These are phyloP conservation scores for Penicillium sp. DNA, from an alignment of 2,329 filamentous ascomycete species.

Conservation along the genomic window DNA sequence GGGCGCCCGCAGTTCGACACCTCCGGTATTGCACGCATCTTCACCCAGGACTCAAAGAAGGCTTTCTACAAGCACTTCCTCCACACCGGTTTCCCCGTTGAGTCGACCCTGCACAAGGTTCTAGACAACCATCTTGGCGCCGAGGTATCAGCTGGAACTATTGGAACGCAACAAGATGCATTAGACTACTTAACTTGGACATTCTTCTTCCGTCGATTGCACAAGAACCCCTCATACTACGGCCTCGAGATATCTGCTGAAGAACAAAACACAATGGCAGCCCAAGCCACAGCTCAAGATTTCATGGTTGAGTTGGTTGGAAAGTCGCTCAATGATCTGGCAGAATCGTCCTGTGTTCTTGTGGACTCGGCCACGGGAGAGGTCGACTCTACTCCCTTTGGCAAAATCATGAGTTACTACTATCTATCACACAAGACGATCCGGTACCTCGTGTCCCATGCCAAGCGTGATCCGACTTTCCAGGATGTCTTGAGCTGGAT, in stretches of 20 bases:
- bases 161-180: constrained; percentile 92
- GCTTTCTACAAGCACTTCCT: constrained; percentile 99
- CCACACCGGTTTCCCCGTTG: constrained; percentile 95
- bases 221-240: constrained; percentile 98
- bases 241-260: constrained; percentile 90
- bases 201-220: constrained; percentile 94
- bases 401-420: constrained; percentile 99
- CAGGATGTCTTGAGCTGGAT: constrained; percentile 87
- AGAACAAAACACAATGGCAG: constrained; percentile 81
- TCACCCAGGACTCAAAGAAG: constrained; percentile 96
- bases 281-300: constrained; percentile 84
- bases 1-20: constrained; percentile 95
- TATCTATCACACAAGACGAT: constrained; percentile 96
- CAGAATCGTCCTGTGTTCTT: constrained; percentile 77
- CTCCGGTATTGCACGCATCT: constrained; percentile 93
- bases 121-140: constrained; percentile 95
- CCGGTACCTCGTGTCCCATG: constrained; percentile 73
- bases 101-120: constrained; percentile 93
- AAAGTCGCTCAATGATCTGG: constrained; percentile 76
- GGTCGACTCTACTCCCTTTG: constrained; percentile 82
- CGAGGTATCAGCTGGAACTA: constrained; percentile 89
- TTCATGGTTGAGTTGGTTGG: constrained; percentile 94
- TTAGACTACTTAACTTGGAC: constrained; percentile 98
- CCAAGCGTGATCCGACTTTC: constrained; percentile 72
- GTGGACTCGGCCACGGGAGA: constrained; percentile 77